These are phyloP conservation scores for Thielaviopsis populi DNA, from an alignment of 2,329 filamentous ascomycete species.

Conservation along the genomic window DNA sequence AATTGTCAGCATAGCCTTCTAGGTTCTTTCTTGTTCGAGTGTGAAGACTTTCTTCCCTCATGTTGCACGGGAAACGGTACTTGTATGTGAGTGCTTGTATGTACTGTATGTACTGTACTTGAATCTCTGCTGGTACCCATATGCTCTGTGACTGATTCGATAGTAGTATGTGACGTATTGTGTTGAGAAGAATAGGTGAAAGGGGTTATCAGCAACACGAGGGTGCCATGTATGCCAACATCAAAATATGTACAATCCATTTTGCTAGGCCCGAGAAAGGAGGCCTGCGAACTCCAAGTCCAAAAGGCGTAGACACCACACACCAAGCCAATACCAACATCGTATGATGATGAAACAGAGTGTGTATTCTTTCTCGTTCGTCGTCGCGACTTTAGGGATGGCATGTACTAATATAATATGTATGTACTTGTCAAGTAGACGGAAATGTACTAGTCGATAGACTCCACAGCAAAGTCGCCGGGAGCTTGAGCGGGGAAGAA, in stretches of 20 bases:
- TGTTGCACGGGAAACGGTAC: background rate
- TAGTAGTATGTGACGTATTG: too few species aligned
- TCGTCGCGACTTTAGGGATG: background rate
- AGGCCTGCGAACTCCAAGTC: background rate
- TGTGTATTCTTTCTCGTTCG: background rate
- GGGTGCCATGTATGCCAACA: too few species aligned
- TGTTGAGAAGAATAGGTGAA: too few species aligned
- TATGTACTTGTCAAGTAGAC: background rate
- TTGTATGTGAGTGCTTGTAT: background rate
- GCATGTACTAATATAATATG: background rate
- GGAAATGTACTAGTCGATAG: background rate
- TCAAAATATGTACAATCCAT: too few species aligned
- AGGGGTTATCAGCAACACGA: too few species aligned
- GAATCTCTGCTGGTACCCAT: too few species aligned
- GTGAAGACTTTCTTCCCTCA: background rate
- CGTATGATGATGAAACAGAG: conserved; percentile 4
- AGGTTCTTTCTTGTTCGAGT: background rate
- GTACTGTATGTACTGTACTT: background rate
- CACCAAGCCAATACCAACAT: background rate
- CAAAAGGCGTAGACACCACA: background rate
- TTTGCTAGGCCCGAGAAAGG: too few species aligned
- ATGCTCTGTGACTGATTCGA: too few species aligned
- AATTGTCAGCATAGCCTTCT: conserved; percentile 3
- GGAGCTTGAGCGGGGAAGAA: background rate
- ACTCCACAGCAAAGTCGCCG: background rate